phyloP scores from a whole-genome alignment of 1,139 yeast species.

The Arxiozyma telluris region DNA sequence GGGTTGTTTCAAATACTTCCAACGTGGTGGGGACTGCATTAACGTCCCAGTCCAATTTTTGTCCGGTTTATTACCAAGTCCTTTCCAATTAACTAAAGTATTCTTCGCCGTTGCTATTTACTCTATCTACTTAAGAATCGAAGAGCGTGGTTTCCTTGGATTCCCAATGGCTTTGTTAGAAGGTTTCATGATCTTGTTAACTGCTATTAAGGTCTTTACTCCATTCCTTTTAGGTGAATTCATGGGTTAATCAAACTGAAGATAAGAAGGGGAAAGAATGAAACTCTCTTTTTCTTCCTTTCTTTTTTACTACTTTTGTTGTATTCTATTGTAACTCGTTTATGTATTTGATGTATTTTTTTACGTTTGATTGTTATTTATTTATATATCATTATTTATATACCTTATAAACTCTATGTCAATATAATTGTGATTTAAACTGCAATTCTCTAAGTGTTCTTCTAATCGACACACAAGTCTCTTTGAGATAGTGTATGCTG shows the following conservation, averaged over 20 bases:
- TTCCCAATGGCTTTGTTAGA: slow-evolving; percentile 68
- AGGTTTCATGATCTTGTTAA: slow-evolving; percentile 55
- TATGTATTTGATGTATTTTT: neutral
- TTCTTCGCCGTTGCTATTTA: slow-evolving; percentile 88
- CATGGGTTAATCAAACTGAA: slow-evolving; percentile 21
- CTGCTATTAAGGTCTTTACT: slow-evolving; percentile 71
- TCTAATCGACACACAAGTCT: neutral
- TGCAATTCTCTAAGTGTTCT: neutral
- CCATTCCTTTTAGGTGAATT: slow-evolving; percentile 51
- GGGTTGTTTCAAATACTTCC: slow-evolving; percentile 85
- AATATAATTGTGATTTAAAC: no score
- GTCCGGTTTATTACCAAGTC: slow-evolving; percentile 72
- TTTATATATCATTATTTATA: neutral
- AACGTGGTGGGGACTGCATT: slow-evolving; percentile 74
- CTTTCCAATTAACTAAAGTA: slow-evolving; percentile 66
- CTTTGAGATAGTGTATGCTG: neutral
- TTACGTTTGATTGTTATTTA: neutral
- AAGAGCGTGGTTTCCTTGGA: slow-evolving; percentile 54
- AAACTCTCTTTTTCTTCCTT: neutral
- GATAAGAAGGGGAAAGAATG: neutral
- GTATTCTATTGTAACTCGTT: neutral
- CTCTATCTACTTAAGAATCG: slow-evolving; percentile 62
- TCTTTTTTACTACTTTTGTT: neutral
- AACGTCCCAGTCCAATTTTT: slow-evolving; percentile 74
- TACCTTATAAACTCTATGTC: neutral